These are phyloP conservation scores for Boehmeria nivea DNA, from an alignment of 306 rosid species.

Conservation along the genomic window DNA sequence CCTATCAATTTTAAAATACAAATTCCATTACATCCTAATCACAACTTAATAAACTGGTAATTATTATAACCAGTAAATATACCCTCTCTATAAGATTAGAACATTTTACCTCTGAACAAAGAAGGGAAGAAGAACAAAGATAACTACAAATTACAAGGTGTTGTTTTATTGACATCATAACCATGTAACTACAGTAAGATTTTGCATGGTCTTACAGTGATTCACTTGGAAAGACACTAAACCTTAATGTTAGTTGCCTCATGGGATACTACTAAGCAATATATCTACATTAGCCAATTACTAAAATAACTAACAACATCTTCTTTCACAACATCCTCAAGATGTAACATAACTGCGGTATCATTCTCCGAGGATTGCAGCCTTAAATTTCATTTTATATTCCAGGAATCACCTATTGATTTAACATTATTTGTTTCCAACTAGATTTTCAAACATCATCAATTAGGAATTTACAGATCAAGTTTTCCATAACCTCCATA, in stretches of 20 bases:
- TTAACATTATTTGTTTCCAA: background rate
- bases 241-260: background rate
- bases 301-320: background rate
- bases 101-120: background rate
- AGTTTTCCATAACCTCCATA: background rate
- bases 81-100: background rate
- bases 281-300: background rate
- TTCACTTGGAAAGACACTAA: background rate
- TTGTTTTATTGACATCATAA: background rate
- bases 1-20: background rate
- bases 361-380: too few relatives aligned
- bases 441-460: background rate
- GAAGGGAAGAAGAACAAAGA: background rate
- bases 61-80: background rate
- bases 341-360: too few relatives aligned
- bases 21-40: background rate
- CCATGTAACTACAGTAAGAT: background rate
- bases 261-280: background rate
- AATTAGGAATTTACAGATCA: constrained; percentile 4
- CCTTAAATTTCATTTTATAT: too few relatives aligned
- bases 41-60: background rate
- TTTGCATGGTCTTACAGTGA: background rate
- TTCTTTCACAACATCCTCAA: background rate
- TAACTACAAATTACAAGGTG: background rate
- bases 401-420: too few relatives aligned